Conservation (phyloP, 805 yeast genomes). For the Phaffomyces opuntiae region DNA sequence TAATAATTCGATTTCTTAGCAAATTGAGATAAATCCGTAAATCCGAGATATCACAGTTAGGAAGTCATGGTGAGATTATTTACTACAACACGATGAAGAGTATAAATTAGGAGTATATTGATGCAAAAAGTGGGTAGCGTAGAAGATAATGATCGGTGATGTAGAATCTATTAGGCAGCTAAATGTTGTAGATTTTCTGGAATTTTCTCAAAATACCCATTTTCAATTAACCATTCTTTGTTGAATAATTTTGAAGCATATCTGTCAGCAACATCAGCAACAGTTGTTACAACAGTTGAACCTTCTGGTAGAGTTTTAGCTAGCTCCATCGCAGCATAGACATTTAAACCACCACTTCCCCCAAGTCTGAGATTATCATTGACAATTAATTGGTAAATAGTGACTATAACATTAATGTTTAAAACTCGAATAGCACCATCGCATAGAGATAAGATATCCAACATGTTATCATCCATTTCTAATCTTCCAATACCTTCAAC, state of each 20-base stretch:
- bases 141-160: neutral
- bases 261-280: constrained; percentile 19
- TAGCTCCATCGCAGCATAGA: constrained; percentile 16
- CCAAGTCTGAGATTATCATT: constrained; percentile 17
- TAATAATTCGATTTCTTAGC: too few species aligned
- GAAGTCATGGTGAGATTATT: too few species aligned
- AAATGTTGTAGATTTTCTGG: constrained; percentile 13
- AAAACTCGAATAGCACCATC: constrained; percentile 15
- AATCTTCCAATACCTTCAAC: constrained; percentile 23
- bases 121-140: neutral
- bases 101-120: too few species aligned
- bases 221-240: constrained; percentile 13
- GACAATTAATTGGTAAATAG: constrained; percentile 12
- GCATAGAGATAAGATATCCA: constrained; percentile 11
- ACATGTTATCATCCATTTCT: constrained; percentile 15
- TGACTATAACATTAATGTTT: constrained; percentile 15
- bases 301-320: constrained; percentile 19
- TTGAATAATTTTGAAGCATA: constrained; percentile 21
- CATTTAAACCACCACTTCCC: constrained; percentile 20
- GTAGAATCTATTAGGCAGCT: constrained; percentile 2
- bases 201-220: constrained; percentile 18
- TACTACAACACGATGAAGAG: too few species aligned
- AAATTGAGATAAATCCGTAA: too few species aligned
- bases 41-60: too few species aligned
- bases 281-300: constrained; percentile 21